Evolutionary conservation across 2,329 filamentous ascomycete genomes (phyloP), one percentile per base, ranked within the genome.

Genomic region (Coleophoma eucalyptorum): DNA sequence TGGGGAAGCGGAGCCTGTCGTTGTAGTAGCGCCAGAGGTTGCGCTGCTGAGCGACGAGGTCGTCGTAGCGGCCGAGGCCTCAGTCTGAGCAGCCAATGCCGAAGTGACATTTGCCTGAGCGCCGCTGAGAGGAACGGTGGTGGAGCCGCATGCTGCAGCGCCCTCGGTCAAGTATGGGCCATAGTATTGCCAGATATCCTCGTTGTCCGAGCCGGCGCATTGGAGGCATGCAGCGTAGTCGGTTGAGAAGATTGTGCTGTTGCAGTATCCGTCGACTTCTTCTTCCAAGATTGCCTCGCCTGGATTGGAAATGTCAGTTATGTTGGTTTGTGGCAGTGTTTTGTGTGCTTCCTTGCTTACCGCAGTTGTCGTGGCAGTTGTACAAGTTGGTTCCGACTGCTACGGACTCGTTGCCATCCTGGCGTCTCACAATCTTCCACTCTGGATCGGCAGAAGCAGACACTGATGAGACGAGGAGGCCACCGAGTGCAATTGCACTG

Each of bases 121-220:
- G n/a, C 42, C 42, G n/a, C n/a, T n/a, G 5, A 15, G 12, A 5
- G 44, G 44, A 19, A 16, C 20, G 33, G 44, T 46, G 26, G 15
- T 18, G 5, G 20, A 46, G n/a, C 44, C 44, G 26, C 44, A 46
- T 12, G 44, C 32, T 1, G 16, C 31, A 2, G n/a, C 44, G 11
- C 26, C 33, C 8, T 11, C 15, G 15, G 44, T 34, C 31, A 46
- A 13, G 18, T 16, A 19, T 10, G 31, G n/a, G 16, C 44, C 44
- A 46, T 46, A 46, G 33, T 46, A 46, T 13, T 34, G 12, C 58
- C 58, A 60, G 46, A 60, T 60, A 32, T 60, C 48, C 5, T 48
- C 31, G 46, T 59, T 52, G 38, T 55, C 53, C 8, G 56, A 53
- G 13, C 58, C 58, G 37, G 58, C 50, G 19, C 58, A 60, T 7